Conservation (phyloP, 345 rosid species). For the Eucalyptus virginea region DNA sequence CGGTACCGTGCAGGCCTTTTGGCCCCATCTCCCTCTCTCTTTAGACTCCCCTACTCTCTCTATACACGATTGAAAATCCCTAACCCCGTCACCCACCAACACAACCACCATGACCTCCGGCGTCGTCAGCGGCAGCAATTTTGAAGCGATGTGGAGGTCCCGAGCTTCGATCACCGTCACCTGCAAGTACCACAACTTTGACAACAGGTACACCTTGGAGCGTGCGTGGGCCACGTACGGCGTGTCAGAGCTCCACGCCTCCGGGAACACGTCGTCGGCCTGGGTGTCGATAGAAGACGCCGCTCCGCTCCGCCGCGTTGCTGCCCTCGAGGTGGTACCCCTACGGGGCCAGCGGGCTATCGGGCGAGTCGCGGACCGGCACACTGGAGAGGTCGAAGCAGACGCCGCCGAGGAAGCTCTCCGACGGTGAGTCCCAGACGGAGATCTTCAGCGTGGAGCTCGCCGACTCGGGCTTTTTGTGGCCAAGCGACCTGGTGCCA, state of each 20-base stretch:
- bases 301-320: slow-evolving; percentile 14
- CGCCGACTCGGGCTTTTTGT: slow-evolving; percentile 38
- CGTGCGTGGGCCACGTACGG: slow-evolving; percentile 83
- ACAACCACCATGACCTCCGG: slow-evolving; percentile 55
- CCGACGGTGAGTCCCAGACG: slow-evolving; percentile 69
- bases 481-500: slow-evolving; percentile 62
- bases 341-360: slow-evolving; percentile 78
- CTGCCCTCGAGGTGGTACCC: slow-evolving; percentile 77
- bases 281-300: slow-evolving; percentile 75
- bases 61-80: too few relatives aligned
- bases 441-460: slow-evolving; percentile 65
- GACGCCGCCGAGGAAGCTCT: slow-evolving; percentile 79
- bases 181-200: slow-evolving; percentile 86
- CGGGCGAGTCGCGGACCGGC: slow-evolving; percentile 78
- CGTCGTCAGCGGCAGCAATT: slow-evolving; percentile 71
- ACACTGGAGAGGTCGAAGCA: slow-evolving; percentile 81
- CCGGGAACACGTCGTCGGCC: slow-evolving; percentile 90
- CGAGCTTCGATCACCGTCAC: slow-evolving; percentile 79
- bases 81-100: too few relatives aligned
- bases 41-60: too few relatives aligned
- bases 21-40: too few relatives aligned
- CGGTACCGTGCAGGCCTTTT: too few relatives aligned
- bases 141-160: slow-evolving; percentile 62
- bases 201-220: slow-evolving; percentile 88
- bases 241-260: slow-evolving; percentile 81